Base-by-base conservation (phyloP, 208 protist genomes). In the Wallacemonas sp. region DNA sequence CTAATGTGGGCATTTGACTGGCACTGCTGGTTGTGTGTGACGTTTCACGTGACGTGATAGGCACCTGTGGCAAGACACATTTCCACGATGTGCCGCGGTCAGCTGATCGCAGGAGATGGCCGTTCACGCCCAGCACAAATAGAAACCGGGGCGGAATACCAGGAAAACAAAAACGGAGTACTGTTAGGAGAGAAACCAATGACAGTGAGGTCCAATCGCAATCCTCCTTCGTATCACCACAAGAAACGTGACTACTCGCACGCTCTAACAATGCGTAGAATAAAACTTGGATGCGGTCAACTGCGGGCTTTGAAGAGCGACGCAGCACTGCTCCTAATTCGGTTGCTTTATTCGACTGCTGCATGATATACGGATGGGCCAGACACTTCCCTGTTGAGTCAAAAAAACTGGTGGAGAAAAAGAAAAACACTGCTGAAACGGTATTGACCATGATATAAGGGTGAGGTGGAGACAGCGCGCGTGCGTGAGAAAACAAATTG, bases 71-170 rank as follows among this genome's bases (percentile, higher is more conserved):
- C 27, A 36, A 15, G 34, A 62, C 59, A 31, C 56, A 24, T 24
- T 62, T 62, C 88, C 88, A 94, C 21, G 82, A 81, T 15, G 33
- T 36, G 12, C 88, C 88, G 33, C 71, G 56, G 63, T 94, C 84
- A n/a, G 84, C 70, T 56, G 82, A 90, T 19, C 88, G 81, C 5
- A 91, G 49, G 22, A 94, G 66, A 30, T 68, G 68, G 22, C 63
- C 70, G 58, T 84, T 87, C 34, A 49, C 78, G 5, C 75, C 80
- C 11, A 83, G 62, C 4, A 73, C 80, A 65, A 94, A 86, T 30
- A 91, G 56, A 68, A 94, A 94, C 8, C 82, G 73, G 8, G 77
- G 75, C 14, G 68, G 46, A 0, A 55, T n/a, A 0, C 69, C 70
- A 0, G 81, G 74, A 38, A 70, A 82, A 3, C 74, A 65, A 46